Percentiles rank a stretch among this genome's conserved stretches.
These are phyloP conservation scores for Cymbidium sinense DNA, from an alignment of 106 monocot species.

Conservation along the genomic window DNA sequence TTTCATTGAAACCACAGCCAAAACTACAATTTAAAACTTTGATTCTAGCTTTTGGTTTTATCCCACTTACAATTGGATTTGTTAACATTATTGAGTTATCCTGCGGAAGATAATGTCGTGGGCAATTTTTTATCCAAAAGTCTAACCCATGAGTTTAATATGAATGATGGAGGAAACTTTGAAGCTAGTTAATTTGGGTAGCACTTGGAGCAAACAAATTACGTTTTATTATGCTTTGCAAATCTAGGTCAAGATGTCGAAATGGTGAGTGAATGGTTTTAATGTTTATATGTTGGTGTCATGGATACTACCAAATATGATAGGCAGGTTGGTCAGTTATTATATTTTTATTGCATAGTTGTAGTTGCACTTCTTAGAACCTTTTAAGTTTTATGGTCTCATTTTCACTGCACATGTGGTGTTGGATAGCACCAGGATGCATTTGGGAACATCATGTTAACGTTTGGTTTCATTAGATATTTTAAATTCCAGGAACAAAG, in stretches of 20 bases:
- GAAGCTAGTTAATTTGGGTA: neutral
- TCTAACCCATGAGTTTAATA: neutral
- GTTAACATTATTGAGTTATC: neutral
- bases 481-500: neutral
- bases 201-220: neutral
- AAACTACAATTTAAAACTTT: too few relatives aligned
- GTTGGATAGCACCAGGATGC: neutral
- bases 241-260: neutral
- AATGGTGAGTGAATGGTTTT: neutral
- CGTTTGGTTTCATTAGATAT: neutral
- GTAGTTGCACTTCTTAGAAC: neutral
- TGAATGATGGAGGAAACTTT: neutral
- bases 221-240: too few relatives aligned
- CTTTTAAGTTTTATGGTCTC: neutral
- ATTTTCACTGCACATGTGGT: neutral
- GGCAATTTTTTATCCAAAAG: neutral
- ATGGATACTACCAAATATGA: neutral
- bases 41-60: too few relatives aligned
- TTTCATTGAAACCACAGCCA: too few relatives aligned
- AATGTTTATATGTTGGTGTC: neutral
- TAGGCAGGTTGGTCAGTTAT: neutral
- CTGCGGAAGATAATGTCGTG: neutral
- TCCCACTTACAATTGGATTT: neutral
- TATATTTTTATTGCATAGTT: neutral
- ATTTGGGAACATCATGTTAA: neutral